These are phyloP conservation scores for Botrytis tulipae DNA, from an alignment of 2,329 filamentous ascomycete species.

Conservation along the genomic window DNA sequence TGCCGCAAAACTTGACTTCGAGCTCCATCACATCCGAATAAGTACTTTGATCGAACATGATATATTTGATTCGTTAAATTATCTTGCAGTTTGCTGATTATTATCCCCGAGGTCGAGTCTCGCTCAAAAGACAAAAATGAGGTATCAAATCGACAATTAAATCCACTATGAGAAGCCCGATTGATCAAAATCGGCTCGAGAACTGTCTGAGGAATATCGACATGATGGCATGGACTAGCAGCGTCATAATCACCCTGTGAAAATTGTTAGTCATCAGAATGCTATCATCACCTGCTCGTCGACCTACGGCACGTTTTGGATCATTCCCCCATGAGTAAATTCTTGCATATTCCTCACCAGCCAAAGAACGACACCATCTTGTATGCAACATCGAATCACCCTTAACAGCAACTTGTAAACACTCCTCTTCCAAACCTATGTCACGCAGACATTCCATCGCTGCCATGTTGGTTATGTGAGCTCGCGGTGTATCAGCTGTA, in stretches of 20 bases:
- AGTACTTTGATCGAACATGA: constrained; percentile 51
- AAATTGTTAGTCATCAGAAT: neutral
- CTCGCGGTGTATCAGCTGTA: constrained; percentile 56
- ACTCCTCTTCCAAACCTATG: constrained; percentile 48
- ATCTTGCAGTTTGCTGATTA: constrained; percentile 41
- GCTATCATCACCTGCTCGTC: neutral
- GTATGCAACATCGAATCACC: constrained; percentile 49
- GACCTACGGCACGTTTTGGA: constrained; percentile 43
- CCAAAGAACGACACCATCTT: constrained; percentile 53
- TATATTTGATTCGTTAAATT: constrained; percentile 42
- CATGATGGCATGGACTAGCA: constrained; percentile 44
- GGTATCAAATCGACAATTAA: constrained; percentile 46
- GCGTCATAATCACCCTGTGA: constrained; percentile 45
- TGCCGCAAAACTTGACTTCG: constrained; percentile 47
- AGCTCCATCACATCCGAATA: constrained; percentile 59
- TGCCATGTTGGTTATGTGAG: constrained; percentile 59
- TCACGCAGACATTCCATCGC: constrained; percentile 55
- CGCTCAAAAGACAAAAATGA: constrained; percentile 39
- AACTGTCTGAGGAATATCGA: constrained; percentile 49
- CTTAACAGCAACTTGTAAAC: constrained; percentile 40
- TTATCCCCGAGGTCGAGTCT: constrained; percentile 24
- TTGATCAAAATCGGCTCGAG: constrained; percentile 48
- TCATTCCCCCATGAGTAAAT: constrained; percentile 52
- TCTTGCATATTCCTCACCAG: constrained; percentile 51
- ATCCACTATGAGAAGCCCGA: constrained; percentile 43